Evolutionary conservation across 805 yeast genomes (phyloP).

Genomic region (Cyberlindnera samutprakarnensis): DNA sequence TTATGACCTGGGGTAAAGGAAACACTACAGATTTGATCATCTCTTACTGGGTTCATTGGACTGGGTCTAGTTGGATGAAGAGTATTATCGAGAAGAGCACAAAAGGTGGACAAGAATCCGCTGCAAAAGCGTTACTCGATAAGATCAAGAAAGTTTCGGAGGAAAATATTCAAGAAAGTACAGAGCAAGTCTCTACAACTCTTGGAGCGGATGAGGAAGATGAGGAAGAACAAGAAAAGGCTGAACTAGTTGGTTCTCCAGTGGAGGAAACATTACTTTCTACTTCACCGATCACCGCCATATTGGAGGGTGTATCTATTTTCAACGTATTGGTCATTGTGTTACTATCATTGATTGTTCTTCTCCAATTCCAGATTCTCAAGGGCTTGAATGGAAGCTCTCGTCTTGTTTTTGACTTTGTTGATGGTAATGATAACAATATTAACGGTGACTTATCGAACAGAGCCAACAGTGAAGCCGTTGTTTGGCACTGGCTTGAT

Average conservation of each 20-base stretch:
- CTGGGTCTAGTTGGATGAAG: constrained; percentile 88
- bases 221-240: constrained; percentile 1
- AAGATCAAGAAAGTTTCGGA: constrained; percentile 21
- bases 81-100: constrained; percentile 84
- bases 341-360: constrained; percentile 6
- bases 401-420: background rate
- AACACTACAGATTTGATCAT: constrained; percentile 53
- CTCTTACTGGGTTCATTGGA: constrained; percentile 84
- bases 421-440: constrained; percentile 1
- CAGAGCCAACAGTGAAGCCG: constrained; percentile 18
- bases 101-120: constrained; percentile 66
- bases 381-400: constrained; percentile 3
- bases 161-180: constrained; percentile 11
- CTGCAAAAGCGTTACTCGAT: constrained; percentile 40
- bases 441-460: constrained; percentile 6
- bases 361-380: constrained; percentile 13
- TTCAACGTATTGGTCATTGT: constrained; percentile 10
- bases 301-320: constrained; percentile 1
- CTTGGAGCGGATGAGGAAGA: constrained; percentile 1
- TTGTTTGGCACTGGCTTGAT: constrained; percentile 24
- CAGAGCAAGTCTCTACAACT: constrained; percentile 8
- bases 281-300: background rate
- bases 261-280: constrained; percentile 1
- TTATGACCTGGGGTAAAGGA: constrained; percentile 65
- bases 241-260: background rate